Evolutionary conservation across 176 grass and related monocot genomes (phyloP), one percentile per base, ranked within the genome.

Genomic region (Oryza coarctata): DNA sequence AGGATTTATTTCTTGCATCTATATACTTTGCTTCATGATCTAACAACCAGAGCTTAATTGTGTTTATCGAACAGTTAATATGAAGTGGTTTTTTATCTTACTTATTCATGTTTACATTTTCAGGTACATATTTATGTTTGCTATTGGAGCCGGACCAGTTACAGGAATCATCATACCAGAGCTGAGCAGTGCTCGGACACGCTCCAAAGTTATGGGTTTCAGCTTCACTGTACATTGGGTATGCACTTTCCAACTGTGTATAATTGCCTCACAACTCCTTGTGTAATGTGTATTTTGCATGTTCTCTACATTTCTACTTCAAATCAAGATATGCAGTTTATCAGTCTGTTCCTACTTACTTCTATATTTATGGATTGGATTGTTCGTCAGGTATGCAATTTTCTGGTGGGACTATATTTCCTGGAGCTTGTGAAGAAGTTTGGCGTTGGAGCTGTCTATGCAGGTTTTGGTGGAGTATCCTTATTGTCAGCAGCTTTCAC

Each of bases 201-300:
- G 93, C 28, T 93, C 96, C 30, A 95, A 93, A 87, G 83, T 99
- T 80, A 99, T 99, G 89, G 90, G 96, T 14, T 95, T 99, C 84
- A 95, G 96, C 83, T 99, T 99, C 64, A 86, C 96, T 39, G 80
- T 95, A 79, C 96, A 99, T 47, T 99, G 96, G 96, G 94, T 93
- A 91, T 74, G 77, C 41, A 78, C 63, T 71, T 79, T 79, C 43
- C 23, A 12, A 38, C 34, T 14, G 14, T 62, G 17, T 36, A 47
- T n/a, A 23, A 3, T 60, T 5, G 74, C 14, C 49, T 78, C n/a
- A 38, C 13, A 76, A 58, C 4, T 27, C 50, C 57, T 85, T 80
- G 33, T 34, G 58, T 66, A 40, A 20, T 75, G 65, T 45, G 68
- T 66, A 40, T 25, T 67, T 73, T 71, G 38, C 79, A n/a, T 70